Evolutionary conservation across 495 filamentous ascomycete species (phyloP), one percentile per base, ranked within the genome.

Genomic region (Ramalina peruviana): DNA sequence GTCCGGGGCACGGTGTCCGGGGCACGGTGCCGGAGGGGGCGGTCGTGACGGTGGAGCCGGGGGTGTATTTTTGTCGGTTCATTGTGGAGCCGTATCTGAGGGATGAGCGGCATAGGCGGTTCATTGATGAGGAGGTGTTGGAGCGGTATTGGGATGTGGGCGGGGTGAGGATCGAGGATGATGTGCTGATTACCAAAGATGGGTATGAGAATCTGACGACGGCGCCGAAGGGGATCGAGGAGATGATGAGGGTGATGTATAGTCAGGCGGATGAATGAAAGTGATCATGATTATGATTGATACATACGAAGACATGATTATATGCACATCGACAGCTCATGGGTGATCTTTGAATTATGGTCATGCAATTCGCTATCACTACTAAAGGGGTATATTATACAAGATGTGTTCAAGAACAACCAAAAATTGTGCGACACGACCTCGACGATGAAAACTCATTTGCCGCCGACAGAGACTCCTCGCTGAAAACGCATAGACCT

Each of bases 121-220:
- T 79, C 60, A 88, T 97, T 65, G 75, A 94, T 69, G 74, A 73
- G 50, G 71, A 76, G 3, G 76, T 82, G 36, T 72, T 93, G 3
- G 75, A 76, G 13, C 72, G 74, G 54, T 95, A 85, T 59, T 81
- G 83, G 54, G 70, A 70, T 23, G 79, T 95, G 20, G 90, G 90
- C 17, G 90, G 90, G 13, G 88, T 92, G 26, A 75, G 90, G 36
- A 90, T 97, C 54, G 90, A 97, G 68, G 90, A 95, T 64, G 84
- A 88, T 62, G 82, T 95, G 44, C 70, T 94, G 11, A 79, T 94
- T 13, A 94, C 86, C 3, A 70, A 73, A 23, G 70, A 73, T 33
- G 87, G 87, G 20, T 80, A 80, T 58, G 84, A 93, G 65, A 90
- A 89, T 57, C 64, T 96, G 57, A 94, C 88, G 1, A 81, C 74